Base-by-base conservation (phyloP, 2,329 filamentous ascomycete species). In the Colletotrichum graminicola region DNA sequence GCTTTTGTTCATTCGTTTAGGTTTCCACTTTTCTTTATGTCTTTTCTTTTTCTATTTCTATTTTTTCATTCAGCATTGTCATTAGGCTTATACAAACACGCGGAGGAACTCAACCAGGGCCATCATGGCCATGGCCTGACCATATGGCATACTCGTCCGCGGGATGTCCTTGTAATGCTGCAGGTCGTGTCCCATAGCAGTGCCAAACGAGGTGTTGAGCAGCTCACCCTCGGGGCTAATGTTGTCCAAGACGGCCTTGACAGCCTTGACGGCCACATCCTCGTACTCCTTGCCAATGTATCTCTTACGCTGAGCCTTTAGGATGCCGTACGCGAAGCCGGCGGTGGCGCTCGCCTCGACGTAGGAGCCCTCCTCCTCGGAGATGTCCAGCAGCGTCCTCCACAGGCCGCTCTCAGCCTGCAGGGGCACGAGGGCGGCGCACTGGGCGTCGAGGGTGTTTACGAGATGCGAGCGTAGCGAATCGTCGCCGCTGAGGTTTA, bases 101-200 rank as follows among this genome's bases (percentile, higher is more conserved):
- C 92, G 85, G 79, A 93, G 78, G 75, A 92, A 93, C 81, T 95
- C 93, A 0, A 92, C 92, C 74, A 95, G 79, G 0, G 92, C 90
- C 90, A 95, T 94, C 73, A 94, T 94, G 0, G 92, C 93, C 93
- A 95, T 94, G 0, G 92, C 92, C 79, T 95, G 93, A 0, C 93
- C 93, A 76, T 95, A 95, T 8, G 93, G 93, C 93, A 95, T 95
- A 75, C 91, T 92, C 2, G 93, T 95, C 73, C 91, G 81, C 1
- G 90, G 87, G 69, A 95, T 94, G 73, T 93, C 88, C 80, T 92
- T 91, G 77, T 95, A 95, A 79, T 94, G 92, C 81, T 94, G 88
- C 77, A 94, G 79, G 68, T 87, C 87, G 74, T 89, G 85, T 0
- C 93, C 93, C 92, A 95, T 94, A 0, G 85, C 91, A 0, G 93